Evolutionary conservation across 2,329 filamentous ascomycete genomes (phyloP).

Genomic region (Lasiodiplodia gonubiensis): DNA sequence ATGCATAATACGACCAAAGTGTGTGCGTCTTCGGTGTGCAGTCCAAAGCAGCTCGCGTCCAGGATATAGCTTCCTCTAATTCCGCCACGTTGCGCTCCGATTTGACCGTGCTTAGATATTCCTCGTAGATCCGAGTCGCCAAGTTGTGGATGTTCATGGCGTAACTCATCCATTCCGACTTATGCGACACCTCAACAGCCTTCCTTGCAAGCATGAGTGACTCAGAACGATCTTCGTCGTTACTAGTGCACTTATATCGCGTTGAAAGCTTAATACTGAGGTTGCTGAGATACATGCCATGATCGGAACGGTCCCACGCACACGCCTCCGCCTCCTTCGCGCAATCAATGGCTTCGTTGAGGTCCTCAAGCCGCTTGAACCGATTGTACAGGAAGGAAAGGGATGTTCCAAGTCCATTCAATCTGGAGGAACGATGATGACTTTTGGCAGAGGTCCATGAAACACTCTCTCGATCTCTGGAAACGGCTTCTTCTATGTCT

Average conservation of each 20-base stretch:
- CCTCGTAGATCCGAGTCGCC: neutral
- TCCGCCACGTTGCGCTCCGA: too few relatives aligned
- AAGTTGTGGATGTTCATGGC: neutral
- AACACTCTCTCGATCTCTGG: neutral
- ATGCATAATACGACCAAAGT: conserved; percentile 18
- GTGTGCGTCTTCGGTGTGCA: conserved; percentile 10
- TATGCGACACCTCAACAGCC: neutral
- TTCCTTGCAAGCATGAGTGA: neutral
- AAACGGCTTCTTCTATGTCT: conserved; percentile 16
- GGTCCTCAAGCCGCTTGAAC: neutral
- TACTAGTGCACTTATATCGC: neutral
- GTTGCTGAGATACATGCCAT: neutral
- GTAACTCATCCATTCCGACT: neutral
- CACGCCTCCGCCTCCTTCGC: conserved; percentile 12
- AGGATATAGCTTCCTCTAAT: too few relatives aligned
- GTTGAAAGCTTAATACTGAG: neutral
- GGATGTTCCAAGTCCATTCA: neutral
- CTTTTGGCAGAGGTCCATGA: neutral
- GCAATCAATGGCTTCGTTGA: conserved; percentile 26
- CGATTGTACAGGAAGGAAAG: neutral
- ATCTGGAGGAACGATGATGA: neutral
- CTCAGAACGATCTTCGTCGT: neutral
- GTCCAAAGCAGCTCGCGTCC: neutral
- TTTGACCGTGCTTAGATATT: neutral
- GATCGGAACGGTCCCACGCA: neutral